Percentiles rank a stretch among this genome's conserved stretches.
These are phyloP conservation scores for Metarhizium brunneum DNA, from an alignment of 2,329 filamentous ascomycete species.

Conservation along the genomic window DNA sequence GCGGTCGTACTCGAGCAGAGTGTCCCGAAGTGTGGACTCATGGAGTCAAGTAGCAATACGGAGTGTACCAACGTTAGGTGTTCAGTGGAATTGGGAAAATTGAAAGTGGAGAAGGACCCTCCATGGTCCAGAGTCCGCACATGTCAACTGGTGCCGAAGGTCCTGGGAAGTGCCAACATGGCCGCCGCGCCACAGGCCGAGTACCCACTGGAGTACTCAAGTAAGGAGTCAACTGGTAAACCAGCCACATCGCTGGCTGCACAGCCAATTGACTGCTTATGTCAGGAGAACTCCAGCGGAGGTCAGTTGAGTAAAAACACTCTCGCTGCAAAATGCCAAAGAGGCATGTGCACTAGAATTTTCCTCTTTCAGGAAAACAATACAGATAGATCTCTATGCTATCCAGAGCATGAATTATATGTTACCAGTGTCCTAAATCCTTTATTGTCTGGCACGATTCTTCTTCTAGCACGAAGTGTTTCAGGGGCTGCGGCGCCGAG, in stretches of 20 bases:
- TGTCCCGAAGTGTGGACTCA: not conserved
- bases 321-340: too few relatives aligned
- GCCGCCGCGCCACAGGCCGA: too few relatives aligned
- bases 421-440: not conserved
- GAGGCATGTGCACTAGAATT: too few relatives aligned
- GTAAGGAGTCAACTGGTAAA: too few relatives aligned
- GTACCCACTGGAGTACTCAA: too few relatives aligned
- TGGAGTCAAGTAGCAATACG: too few relatives aligned
- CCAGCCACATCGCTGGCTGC: too few relatives aligned
- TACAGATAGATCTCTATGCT: not conserved
- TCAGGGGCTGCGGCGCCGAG: too few relatives aligned
- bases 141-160: not conserved
- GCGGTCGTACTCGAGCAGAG: not conserved
- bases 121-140: not conserved
- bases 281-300: not conserved
- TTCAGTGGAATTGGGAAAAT: not conserved
- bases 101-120: slow-evolving; percentile 1
- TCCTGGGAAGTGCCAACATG: not conserved
- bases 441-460: too few relatives aligned
- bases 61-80: not conserved
- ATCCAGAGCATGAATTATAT: not conserved
- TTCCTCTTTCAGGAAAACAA: not conserved
- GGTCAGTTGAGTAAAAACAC: too few relatives aligned
- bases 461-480: too few relatives aligned
- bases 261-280: not conserved